Conservation (phyloP, 257 asterid species). For the Capsicum rhomboideum region DNA sequence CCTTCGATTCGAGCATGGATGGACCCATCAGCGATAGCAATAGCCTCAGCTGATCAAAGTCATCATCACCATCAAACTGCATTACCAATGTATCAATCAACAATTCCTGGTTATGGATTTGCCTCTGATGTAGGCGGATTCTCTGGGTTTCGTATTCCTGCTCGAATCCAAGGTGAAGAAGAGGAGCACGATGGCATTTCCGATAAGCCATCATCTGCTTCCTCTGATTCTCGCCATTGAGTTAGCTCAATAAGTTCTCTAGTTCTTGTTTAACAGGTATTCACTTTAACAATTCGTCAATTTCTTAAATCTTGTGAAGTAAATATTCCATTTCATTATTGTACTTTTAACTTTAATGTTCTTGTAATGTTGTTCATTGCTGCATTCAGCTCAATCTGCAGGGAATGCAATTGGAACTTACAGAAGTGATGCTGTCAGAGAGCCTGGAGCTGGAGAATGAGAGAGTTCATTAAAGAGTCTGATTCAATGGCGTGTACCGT, state of each 20-base stretch:
- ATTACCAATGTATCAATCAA: conserved; percentile 51
- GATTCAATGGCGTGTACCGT: conserved; percentile 29
- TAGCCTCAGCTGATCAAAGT: conserved; percentile 44
- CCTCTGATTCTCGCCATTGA: conserved; percentile 96
- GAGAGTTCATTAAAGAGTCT: conserved; percentile 32
- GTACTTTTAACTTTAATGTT: background rate
- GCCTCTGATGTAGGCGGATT: conserved; percentile 61
- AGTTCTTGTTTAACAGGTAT: conserved; percentile 19
- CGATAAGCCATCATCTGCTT: conserved; percentile 95
- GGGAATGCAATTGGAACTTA: conserved; percentile 10
- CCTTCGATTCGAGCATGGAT: conserved; percentile 98
- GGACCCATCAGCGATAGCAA: conserved; percentile 48
- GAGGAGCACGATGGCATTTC: conserved; percentile 99
- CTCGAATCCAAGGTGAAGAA: conserved; percentile 95
- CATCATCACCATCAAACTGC: conserved; percentile 35
- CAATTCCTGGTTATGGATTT: conserved; percentile 53
- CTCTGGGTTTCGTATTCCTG: conserved; percentile 75
- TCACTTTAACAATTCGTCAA: background rate
- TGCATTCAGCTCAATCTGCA: conserved; percentile 18
- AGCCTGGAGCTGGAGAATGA: conserved; percentile 11
- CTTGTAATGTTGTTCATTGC: background rate
- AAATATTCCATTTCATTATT: too few relatives aligned
- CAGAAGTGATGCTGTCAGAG: conserved; percentile 9
- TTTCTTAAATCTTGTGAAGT: background rate
- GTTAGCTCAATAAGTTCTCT: conserved; percentile 8